A percentile compares a stretch with the other conserved stretches of the same genome.
Conservation (phyloP, 2,329 filamentous ascomycete species). For the Monascus ruber region DNA sequence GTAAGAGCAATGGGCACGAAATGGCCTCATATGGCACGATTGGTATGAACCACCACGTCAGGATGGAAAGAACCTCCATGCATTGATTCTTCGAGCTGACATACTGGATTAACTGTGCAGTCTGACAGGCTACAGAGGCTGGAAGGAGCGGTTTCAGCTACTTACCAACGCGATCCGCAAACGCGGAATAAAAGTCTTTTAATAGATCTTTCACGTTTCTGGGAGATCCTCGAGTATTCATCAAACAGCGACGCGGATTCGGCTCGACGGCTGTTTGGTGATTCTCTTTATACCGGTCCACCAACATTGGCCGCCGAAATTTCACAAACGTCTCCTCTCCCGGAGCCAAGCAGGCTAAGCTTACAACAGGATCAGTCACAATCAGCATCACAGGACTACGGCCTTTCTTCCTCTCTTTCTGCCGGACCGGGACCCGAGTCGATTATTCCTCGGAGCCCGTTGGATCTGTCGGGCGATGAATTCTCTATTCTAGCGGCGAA, state of each 20-base stretch:
- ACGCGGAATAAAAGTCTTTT: slow-evolving; percentile 26
- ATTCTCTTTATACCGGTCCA: slow-evolving; percentile 24
- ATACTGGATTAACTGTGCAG: slow-evolving; percentile 12
- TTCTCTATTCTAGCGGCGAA: slow-evolving; percentile 37
- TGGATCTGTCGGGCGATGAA: slow-evolving; percentile 28
- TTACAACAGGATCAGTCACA: slow-evolving; percentile 9
- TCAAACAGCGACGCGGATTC: slow-evolving; percentile 29
- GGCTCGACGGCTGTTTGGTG: slow-evolving; percentile 30
- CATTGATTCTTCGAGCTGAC: neutral
- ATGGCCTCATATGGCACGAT: slow-evolving; percentile 37
- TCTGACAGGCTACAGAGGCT: slow-evolving; percentile 33
- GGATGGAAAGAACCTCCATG: too few species aligned
- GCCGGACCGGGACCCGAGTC: slow-evolving; percentile 5
- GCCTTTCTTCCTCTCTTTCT: slow-evolving; percentile 8
- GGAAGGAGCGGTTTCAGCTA: slow-evolving; percentile 34
- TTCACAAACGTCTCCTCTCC: slow-evolving; percentile 33
- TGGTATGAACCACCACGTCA: slow-evolving; percentile 18
- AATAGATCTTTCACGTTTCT: slow-evolving; percentile 38
- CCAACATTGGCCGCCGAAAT: slow-evolving; percentile 23
- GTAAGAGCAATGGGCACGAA: slow-evolving; percentile 29
- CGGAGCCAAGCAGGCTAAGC: slow-evolving; percentile 31
- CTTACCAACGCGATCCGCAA: slow-evolving; percentile 28
- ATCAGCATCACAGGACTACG: slow-evolving; percentile 10
- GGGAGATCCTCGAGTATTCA: slow-evolving; percentile 39
- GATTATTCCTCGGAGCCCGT: slow-evolving; percentile 12